Evolutionary conservation across 352 stramenopile species (phyloP).

Genomic region (Phytophthora pini): DNA sequence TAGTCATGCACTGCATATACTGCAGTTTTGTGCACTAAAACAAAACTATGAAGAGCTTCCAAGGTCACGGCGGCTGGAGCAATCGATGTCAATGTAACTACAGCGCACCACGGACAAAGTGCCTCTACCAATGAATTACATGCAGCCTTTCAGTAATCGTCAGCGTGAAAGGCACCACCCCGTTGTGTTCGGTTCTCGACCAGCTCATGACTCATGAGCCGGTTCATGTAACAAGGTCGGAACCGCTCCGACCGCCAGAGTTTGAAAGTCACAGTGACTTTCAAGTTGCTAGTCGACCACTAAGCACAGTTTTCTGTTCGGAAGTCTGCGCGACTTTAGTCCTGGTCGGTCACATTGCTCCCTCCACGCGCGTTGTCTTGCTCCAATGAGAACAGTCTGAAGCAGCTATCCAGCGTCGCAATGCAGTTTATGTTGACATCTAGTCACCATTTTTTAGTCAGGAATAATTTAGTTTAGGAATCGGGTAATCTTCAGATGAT

Average conservation of each 20-base stretch:
- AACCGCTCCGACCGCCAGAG: constrained; percentile 5
- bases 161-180: neutral
- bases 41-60: too few relatives aligned
- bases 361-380: constrained; percentile 6
- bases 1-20: too few relatives aligned
- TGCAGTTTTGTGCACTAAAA: too few relatives aligned
- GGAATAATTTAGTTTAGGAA: neutral
- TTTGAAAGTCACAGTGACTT: neutral
- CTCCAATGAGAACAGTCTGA: constrained; percentile 12
- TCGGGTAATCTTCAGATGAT: constrained; percentile 10
- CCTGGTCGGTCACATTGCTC: constrained; percentile 7
- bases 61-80: too few relatives aligned
- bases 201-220: neutral
- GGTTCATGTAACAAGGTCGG: neutral
- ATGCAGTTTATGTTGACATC: constrained; percentile 12
- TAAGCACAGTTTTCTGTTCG: constrained; percentile 9
- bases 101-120: too few relatives aligned
- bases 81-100: too few relatives aligned
- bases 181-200: neutral
- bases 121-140: neutral
- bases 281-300: neutral
- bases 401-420: neutral
- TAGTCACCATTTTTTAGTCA: neutral
- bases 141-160: neutral
- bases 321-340: constrained; percentile 7